Base-by-base conservation (phyloP, 805 yeast genomes). In the Blastobotrys terrestris region DNA sequence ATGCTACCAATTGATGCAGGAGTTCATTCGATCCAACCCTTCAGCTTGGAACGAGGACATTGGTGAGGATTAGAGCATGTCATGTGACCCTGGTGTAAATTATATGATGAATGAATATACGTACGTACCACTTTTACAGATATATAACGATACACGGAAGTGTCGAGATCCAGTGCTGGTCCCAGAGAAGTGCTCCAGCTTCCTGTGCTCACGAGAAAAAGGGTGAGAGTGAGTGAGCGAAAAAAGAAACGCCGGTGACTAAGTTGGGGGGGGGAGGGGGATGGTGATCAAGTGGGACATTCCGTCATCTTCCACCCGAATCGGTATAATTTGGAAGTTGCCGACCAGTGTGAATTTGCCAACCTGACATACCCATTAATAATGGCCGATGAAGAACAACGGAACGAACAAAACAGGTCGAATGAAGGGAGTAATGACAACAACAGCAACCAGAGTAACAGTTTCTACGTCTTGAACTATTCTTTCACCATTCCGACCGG, bases 1-100 rank as follows among this genome's bases (percentile, higher is more conserved):
- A 44, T 72, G 76, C 63, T 60, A 81, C 65, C 75, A 76, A 14
- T 66, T 94, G 57, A 87, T 94, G 95, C 73, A 75, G 51, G 77
- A 80, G 58, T 92, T 91, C 66, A 92, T 92, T 58, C 71, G 72
- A 53, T 90, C 43, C 53, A 58, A 60, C n/a, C 73, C 73, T 7
- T 58, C 59, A n/a, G 59, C 57, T 5, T 70, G 74, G 74, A 58
- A 65, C 55, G 74, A 70, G 57, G 74, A 70, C 50, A 70, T 70
- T 49, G 74, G 74, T 11, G 35, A 26, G 35, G 35, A 26, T 26
- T 26, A 26, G 35, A 11, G 35, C 8, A 26, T 26, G 35, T 26
- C 35, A 26, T 26, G 35, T 26, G 35, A 26, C 35, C 35, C 5
- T 26, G 35, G 5, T 26, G 35, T 26, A 6, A 26, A 11, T 6